A percentile compares a stretch with the other conserved stretches of the same genome.
Conservation (phyloP, 495 filamentous ascomycete species). For the Beverwykella pulmonaria region DNA sequence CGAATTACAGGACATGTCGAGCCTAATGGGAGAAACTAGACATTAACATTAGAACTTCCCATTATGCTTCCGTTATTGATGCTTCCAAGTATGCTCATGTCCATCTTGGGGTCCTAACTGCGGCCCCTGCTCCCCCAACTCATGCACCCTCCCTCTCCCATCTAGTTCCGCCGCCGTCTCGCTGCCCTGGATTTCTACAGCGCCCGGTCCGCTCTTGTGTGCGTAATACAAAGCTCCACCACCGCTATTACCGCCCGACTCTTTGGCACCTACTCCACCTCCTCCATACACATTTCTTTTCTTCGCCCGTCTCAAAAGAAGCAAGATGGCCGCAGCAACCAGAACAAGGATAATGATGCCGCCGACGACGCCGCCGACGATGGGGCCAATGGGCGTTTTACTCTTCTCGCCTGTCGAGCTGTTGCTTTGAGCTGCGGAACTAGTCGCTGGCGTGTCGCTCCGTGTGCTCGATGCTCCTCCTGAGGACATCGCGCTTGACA, state of each 20-base stretch:
- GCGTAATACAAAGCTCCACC: neutral
- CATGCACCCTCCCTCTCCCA: neutral
- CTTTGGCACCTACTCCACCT: neutral
- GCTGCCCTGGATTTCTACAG: neutral
- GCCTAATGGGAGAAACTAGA: too few species aligned
- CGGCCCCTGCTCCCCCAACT: neutral
- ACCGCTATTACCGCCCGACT: too few species aligned
- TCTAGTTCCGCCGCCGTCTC: neutral
- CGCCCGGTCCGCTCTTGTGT: neutral
- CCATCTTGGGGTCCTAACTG: neutral
- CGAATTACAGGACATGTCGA: too few species aligned
- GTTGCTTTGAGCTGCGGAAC: neutral
- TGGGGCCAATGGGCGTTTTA: neutral
- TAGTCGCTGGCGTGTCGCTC: neutral
- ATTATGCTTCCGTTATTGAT: neutral
- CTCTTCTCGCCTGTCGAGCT: neutral
- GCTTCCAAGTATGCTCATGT: neutral
- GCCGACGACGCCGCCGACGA: neutral
- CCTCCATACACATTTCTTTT: neutral
- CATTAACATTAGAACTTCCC: too few species aligned
- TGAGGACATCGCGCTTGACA: neutral
- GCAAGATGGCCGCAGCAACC: neutral
- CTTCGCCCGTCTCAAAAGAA: neutral
- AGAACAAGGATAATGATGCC: neutral
- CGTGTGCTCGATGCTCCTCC: neutral